Evolutionary conservation across 345 rosid genomes (phyloP).

Genomic region (Orychophragmus violaceus): DNA sequence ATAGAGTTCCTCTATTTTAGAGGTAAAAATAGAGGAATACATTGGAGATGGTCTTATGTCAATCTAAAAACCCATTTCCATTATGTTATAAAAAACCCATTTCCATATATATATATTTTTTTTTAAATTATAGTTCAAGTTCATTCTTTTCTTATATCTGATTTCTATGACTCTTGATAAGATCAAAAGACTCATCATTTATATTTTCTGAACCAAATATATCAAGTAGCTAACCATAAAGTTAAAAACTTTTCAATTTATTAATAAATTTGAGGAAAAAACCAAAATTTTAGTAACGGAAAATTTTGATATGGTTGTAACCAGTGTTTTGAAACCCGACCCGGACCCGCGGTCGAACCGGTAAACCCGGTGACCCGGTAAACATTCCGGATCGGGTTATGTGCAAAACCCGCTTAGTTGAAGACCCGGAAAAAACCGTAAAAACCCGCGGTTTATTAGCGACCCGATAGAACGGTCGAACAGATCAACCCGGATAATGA

Average conservation of each 20-base stretch:
- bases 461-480: too few relatives aligned
- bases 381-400: too few relatives aligned
- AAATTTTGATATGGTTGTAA: not conserved
- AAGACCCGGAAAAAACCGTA: too few relatives aligned
- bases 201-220: not conserved
- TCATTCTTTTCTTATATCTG: not conserved
- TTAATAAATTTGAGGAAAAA: not conserved
- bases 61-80: not conserved
- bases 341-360: too few relatives aligned
- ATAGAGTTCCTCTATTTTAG: too few relatives aligned
- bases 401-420: too few relatives aligned
- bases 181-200: constrained; percentile 20
- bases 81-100: not conserved
- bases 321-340: too few relatives aligned
- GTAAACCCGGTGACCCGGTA: too few relatives aligned
- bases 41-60: too few relatives aligned
- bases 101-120: not conserved
- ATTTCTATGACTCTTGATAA: constrained; percentile 18
- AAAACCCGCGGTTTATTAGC: too few relatives aligned
- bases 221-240: constrained; percentile 7
- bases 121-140: not conserved
- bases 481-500: too few relatives aligned
- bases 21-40: too few relatives aligned
- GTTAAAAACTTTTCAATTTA: not conserved
- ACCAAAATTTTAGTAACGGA: not conserved